Evolutionary conservation across 2,329 filamentous ascomycete species (phyloP).

Genomic region (Ciborinia camelliae): DNA sequence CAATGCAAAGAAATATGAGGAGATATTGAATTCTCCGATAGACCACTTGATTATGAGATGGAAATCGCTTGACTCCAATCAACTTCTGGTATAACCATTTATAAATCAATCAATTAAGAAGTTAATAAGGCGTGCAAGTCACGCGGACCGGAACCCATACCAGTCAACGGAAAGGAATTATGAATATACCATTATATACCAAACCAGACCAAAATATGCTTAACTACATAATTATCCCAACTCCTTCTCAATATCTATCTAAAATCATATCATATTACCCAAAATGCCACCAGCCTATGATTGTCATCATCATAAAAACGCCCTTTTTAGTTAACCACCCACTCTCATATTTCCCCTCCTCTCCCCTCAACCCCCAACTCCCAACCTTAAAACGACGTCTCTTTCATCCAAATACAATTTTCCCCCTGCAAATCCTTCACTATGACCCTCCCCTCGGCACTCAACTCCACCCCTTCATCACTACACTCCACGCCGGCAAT

Average conservation of each 20-base stretch:
- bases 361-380: too few species aligned
- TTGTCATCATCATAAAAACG: not conserved
- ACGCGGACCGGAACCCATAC: too few species aligned
- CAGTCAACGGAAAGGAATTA: too few species aligned
- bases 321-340: not conserved
- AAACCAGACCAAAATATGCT: not conserved
- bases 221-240: not conserved
- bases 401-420: conserved; percentile 9
- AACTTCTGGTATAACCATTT: too few species aligned
- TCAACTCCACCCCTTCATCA: conserved; percentile 55
- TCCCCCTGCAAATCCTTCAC: conserved; percentile 26
- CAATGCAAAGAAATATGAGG: too few species aligned
- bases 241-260: not conserved
- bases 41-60: too few species aligned
- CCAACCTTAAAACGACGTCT: not conserved
- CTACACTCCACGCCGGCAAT: conserved; percentile 56
- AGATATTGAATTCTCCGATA: too few species aligned
- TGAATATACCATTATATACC: not conserved
- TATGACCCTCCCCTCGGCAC: conserved; percentile 38
- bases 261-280: not conserved
- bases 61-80: too few species aligned
- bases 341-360: not conserved
- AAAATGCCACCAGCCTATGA: not conserved
- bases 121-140: too few species aligned
- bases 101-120: not conserved